These are phyloP conservation scores for Aspergillus candidus DNA, from an alignment of 2,329 filamentous ascomycete species.

Conservation along the genomic window DNA sequence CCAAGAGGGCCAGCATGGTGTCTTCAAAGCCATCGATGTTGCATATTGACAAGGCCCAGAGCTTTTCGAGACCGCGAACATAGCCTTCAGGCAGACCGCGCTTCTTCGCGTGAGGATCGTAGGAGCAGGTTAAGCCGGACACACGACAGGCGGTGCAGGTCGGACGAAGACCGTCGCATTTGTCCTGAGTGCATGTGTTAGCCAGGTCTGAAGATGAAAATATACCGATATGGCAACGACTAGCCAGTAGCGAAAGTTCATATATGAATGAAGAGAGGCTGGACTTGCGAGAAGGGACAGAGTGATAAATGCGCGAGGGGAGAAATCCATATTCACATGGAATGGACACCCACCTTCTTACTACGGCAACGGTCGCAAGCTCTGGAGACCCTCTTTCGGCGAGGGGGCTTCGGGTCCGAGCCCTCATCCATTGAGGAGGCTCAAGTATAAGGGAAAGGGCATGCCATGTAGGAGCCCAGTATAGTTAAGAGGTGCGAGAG, in stretches of 20 bases:
- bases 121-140: conserved; percentile 37
- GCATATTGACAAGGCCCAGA: conserved; percentile 40
- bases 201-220: background rate
- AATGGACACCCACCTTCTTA: conserved; percentile 30
- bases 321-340: background rate
- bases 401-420: conserved; percentile 31
- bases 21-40: conserved; percentile 43
- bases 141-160: conserved; percentile 38
- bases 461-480: conserved; percentile 20
- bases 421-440: conserved; percentile 35
- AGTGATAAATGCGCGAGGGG: background rate
- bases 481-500: conserved; percentile 2
- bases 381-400: conserved; percentile 42
- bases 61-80: conserved; percentile 42
- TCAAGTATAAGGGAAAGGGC: conserved; percentile 15
- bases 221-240: background rate
- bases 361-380: conserved; percentile 43
- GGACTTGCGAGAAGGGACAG: background rate
- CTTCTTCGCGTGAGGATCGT: conserved; percentile 42
- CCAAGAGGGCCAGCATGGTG: conserved; percentile 34
- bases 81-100: conserved; percentile 43
- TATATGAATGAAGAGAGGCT: background rate
- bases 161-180: conserved; percentile 41
- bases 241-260: background rate
- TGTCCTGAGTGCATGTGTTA: conserved; percentile 23